Evolutionary conservation across 148 eudicot species (phyloP).

Genomic region (Fallopia convolvulus): DNA sequence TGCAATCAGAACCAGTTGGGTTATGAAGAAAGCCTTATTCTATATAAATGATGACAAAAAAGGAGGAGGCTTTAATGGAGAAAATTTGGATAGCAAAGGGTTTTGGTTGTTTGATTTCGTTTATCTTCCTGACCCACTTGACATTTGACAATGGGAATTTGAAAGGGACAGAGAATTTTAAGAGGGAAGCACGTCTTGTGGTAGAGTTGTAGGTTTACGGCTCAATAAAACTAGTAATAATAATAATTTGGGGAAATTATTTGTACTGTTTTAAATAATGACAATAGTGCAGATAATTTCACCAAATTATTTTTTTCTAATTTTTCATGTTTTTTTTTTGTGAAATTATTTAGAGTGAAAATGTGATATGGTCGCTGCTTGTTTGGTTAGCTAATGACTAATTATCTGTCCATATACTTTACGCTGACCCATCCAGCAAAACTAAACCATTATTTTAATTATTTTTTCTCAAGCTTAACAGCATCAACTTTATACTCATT

Average conservation of each 20-base stretch:
- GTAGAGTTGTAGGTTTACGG: not conserved
- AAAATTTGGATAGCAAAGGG: not conserved
- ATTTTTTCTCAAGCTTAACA: not conserved
- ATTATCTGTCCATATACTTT: not conserved
- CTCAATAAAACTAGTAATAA: not conserved
- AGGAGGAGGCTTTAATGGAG: not conserved
- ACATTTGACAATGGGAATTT: not conserved
- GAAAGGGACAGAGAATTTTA: constrained; percentile 2
- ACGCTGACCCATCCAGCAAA: too few species aligned
- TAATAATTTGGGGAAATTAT: too few species aligned
- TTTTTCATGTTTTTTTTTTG: not conserved
- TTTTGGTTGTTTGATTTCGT: not conserved
- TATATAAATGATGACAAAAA: not conserved
- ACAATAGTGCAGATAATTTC: not conserved
- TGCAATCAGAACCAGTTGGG: not conserved
- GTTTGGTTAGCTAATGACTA: not conserved
- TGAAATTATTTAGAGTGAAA: not conserved
- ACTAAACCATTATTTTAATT: too few species aligned
- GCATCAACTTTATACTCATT: not conserved
- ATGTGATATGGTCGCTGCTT: not conserved
- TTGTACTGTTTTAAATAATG: not conserved
- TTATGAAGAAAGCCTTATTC: not conserved
- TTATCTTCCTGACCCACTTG: not conserved
- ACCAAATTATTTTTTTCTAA: too few species aligned
- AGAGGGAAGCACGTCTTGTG: constrained; percentile 10